Base-by-base conservation (phyloP, 2,329 filamentous ascomycete genomes). In the Trichoderma citrinoviride region DNA sequence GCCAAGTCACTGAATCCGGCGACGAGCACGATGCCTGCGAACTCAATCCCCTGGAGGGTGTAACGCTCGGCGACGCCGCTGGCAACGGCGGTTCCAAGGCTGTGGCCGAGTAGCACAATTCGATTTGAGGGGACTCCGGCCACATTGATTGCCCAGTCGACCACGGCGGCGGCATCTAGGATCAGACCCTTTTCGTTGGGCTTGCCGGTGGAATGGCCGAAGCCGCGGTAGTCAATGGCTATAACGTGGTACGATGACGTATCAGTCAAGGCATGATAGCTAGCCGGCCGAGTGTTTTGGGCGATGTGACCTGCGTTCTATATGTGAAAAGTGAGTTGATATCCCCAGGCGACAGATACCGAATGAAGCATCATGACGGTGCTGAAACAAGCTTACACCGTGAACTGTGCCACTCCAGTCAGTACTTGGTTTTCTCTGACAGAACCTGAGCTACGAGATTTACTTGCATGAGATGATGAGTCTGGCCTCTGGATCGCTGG, bases 161-260 rank as follows among this genome's bases (percentile, higher is more conserved):
- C 81, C 3, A 92, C 79, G 0, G 92, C 82, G 3, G 90, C 81
- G 17, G 89, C 92, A 73, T 98, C 94, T 5, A 85, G 86, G 63
- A 96, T 91, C 7, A 98, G 79, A 0, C 94, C 94, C 41, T 84
- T 79, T 78, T 98, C 94, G 0, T 88, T 89, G 0, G 94, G 94
- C 4, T 77, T 79, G n/a, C 94, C 92, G 0, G 88, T 91, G 8
- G 91, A 95, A 44, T 86, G 83, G 0, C 93, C 93, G 70, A 92
- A 97, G 7, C 93, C 93, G 19, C 93, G 90, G 77, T 97, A 97
- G 80, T 97, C 93, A 71, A 97, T 87, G 44, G 92, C 86, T n/a
- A 97, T 81, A 50, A 97, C 85, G 73, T 97, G 93, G 62, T 93
- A 87, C 0, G 84, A 85, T 2, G 90, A 90, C 3, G 88, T 87